Evolutionary conservation across 345 rosid genomes (phyloP).

Genomic region (Aquilaria sinensis): DNA sequence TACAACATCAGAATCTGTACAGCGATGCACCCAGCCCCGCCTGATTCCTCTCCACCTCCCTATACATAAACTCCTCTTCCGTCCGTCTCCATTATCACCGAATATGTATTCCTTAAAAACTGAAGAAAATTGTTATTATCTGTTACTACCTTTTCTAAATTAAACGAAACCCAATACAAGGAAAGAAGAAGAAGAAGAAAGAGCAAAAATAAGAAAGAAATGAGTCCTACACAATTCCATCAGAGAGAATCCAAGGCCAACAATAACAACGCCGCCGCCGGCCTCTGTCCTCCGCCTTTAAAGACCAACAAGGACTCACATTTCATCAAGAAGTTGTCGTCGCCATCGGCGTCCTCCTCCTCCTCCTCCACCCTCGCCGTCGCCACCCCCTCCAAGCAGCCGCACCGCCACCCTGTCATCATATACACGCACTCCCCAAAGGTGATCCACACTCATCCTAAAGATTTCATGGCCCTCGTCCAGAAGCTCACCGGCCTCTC

Average conservation of each 20-base stretch:
- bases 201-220: conserved; percentile 6
- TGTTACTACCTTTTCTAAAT: neutral
- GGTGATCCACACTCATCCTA: conserved; percentile 79
- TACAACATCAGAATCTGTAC: neutral
- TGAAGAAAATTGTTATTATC: too few species aligned
- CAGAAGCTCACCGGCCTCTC: conserved; percentile 87
- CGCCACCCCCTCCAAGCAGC: conserved; percentile 23
- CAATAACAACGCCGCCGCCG: neutral
- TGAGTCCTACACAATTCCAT: conserved; percentile 30
- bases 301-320: conserved; percentile 50
- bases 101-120: too few species aligned
- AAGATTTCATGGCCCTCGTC: conserved; percentile 85
- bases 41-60: neutral
- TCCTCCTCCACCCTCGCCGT: conserved; percentile 26
- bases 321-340: conserved; percentile 35
- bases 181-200: neutral
- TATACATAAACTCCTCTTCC: neutral
- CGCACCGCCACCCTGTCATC: conserved; percentile 75
- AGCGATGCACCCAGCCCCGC: neutral
- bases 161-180: neutral
- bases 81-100: too few species aligned
- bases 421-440: conserved; percentile 94
- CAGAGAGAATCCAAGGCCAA: conserved; percentile 11
- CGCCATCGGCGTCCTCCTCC: conserved; percentile 26
- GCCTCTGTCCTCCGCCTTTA: conserved; percentile 23